Base-by-base conservation (phyloP, 257 asterid genomes). In the Solanum ahanhuiri region DNA sequence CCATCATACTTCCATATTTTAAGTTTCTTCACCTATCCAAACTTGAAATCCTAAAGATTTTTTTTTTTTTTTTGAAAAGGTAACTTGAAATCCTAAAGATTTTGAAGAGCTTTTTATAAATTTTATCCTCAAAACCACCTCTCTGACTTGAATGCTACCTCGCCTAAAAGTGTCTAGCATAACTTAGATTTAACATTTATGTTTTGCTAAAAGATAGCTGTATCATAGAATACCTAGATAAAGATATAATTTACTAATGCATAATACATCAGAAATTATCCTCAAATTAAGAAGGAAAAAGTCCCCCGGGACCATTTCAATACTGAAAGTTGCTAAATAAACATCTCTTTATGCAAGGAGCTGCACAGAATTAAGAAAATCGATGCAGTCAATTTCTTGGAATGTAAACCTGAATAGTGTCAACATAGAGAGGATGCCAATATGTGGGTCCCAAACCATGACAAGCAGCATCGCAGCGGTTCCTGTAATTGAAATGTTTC, bases 401-500 rank as follows among this genome's bases (percentile, higher is more conserved):
- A 39, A 64, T 67, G 54, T 77, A 72, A 64, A 97, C 99, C 99
- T 94, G 92, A 97, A 96, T 73, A 95, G 88, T 89, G 93, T 92
- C 35, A 94, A 86, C 81, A 92, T 94, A 83, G 99, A 93, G 41
- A 96, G 92, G 88, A 95, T 84, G 90, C 87, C 88, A 88, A 95
- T 89, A 81, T 93, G 92, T 89, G 96, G 95, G 84, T 95, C 89
- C 99, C 99, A 97, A 87, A 97, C 97, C 93, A 95, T 90, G 91
- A 94, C 92, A 86, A 97, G 99, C 89, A 97, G 92, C 95, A 97
- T 94, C 12, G 92, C 94, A 91, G 98, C 98, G 71, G 98, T 97
- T 91, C 99, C 99, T 97, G 94, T 54, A 89, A 90, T 86, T 88
- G 35, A 87, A 86, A 25, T 39, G 84, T 64, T 86, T 64, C 84